Conservation (phyloP, 1,284 basidiomycete species). For the Malassezia pachydermatis region DNA sequence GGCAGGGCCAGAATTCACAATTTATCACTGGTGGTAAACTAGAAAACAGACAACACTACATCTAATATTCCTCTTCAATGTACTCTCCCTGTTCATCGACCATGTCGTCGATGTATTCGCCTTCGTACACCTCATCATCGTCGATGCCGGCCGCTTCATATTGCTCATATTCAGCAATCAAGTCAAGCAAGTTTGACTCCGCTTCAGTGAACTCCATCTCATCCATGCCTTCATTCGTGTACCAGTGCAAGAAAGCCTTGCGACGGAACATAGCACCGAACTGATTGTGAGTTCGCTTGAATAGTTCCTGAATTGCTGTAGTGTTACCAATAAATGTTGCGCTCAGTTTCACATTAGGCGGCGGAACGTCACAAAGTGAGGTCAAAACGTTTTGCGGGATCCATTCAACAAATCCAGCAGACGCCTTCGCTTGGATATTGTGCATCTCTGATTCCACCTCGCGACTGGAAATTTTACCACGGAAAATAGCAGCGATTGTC, state of each 20-base stretch:
- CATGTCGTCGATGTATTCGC: conserved; percentile 36
- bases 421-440: conserved; percentile 43
- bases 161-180: conserved; percentile 51
- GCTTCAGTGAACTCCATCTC: conserved; percentile 50
- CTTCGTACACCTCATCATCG: conserved; percentile 45
- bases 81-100: conserved; percentile 21
- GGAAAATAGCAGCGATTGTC: conserved; percentile 50
- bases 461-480: conserved; percentile 48
- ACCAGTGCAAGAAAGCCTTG: conserved; percentile 50
- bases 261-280: conserved; percentile 48
- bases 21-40: no score
- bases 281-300: conserved; percentile 47
- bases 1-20: no score
- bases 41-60: no score
- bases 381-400: conserved; percentile 47
- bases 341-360: conserved; percentile 45
- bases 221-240: conserved; percentile 49
- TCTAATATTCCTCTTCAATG: conserved; percentile 13
- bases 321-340: conserved; percentile 49
- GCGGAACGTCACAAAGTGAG: conserved; percentile 45
- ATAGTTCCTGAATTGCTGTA: conserved; percentile 46
- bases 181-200: conserved; percentile 46
- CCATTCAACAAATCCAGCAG: conserved; percentile 47
- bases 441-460: conserved; percentile 50
- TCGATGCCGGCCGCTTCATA: conserved; percentile 51